These are phyloP conservation scores for Furcasterigmium sp. DNA, from an alignment of 2,329 filamentous ascomycete genomes.

Conservation along the genomic window DNA sequence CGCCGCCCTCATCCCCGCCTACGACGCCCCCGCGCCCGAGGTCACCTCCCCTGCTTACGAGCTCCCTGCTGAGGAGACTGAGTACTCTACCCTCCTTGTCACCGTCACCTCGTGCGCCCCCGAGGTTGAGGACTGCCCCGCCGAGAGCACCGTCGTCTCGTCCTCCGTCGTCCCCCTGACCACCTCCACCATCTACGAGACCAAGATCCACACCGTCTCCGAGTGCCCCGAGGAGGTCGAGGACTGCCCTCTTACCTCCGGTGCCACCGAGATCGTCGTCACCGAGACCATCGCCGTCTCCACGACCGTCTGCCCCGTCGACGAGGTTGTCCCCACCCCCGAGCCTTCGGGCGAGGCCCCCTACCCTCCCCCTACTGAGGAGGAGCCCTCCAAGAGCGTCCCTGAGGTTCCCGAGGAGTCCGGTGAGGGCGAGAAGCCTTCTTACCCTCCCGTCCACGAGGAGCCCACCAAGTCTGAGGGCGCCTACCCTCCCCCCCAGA, in stretches of 20 bases:
- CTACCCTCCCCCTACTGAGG: constrained; percentile 18
- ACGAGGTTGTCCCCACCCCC: constrained; percentile 3
- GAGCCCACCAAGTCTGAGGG: constrained; percentile 8
- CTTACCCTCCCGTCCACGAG: constrained; percentile 9
- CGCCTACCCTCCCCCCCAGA: constrained; percentile 1
- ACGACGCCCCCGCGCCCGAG: neutral
- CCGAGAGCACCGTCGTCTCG: constrained; percentile 33
- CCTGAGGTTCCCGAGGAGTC: constrained; percentile 8
- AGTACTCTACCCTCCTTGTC: constrained; percentile 7
- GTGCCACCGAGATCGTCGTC: constrained; percentile 13
- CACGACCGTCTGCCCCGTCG: constrained; percentile 10
- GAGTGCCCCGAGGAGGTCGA: constrained; percentile 55
- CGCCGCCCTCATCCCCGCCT: constrained; percentile 11
- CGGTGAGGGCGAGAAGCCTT: too few species aligned
- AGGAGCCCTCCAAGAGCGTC: constrained; percentile 7
- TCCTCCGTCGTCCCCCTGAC: constrained; percentile 26
- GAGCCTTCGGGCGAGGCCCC: neutral
- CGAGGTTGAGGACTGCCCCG: constrained; percentile 40
- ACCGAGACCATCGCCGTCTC: constrained; percentile 16
- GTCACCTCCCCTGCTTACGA: constrained; percentile 1
- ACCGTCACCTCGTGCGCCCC: constrained; percentile 42
- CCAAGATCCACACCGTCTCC: constrained; percentile 56
- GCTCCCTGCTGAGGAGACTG: constrained; percentile 12
- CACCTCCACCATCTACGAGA: constrained; percentile 49
- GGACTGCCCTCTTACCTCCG: constrained; percentile 50